Evolutionary conservation across 441 rosid species (phyloP).

Genomic region (Biscutella laevigata): DNA sequence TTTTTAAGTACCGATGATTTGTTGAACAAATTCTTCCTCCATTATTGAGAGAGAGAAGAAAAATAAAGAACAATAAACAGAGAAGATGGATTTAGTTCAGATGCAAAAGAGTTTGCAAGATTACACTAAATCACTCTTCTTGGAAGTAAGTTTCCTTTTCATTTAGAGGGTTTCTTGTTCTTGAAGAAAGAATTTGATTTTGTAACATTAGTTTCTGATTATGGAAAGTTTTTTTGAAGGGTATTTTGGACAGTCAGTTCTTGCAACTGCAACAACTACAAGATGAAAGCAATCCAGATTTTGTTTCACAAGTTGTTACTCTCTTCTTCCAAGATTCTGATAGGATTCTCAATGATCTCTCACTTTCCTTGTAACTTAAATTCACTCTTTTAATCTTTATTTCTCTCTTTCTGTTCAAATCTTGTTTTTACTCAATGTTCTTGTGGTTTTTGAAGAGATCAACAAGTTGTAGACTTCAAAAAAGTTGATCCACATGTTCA

Average conservation of each 20-base stretch:
- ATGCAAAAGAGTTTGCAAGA: slow-evolving; percentile 72
- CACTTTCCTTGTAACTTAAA: slow-evolving; percentile 51
- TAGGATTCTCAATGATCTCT: slow-evolving; percentile 75
- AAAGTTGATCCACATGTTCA: slow-evolving; percentile 81
- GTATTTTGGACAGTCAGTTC: slow-evolving; percentile 75
- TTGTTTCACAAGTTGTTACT: slow-evolving; percentile 78
- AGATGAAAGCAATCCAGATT: slow-evolving; percentile 94
- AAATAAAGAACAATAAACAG: background rate
- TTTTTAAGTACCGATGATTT: slow-evolving; percentile 14
- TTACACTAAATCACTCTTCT: slow-evolving; percentile 66
- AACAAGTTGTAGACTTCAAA: slow-evolving; percentile 72
- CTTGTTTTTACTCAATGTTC: background rate
- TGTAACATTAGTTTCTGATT: background rate
- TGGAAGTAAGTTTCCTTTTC: slow-evolving; percentile 69
- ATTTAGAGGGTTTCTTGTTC: too few species aligned
- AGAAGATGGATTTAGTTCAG: slow-evolving; percentile 69
- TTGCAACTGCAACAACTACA: slow-evolving; percentile 81
- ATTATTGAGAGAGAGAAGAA: slow-evolving; percentile 25
- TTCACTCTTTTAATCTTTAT: background rate
- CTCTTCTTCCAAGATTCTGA: slow-evolving; percentile 90
- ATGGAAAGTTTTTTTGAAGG: slow-evolving; percentile 31
- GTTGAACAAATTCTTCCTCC: slow-evolving; percentile 20
- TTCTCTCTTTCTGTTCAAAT: background rate
- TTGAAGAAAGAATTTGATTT: too few species aligned
- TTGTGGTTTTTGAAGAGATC: slow-evolving; percentile 36